Conservation (phyloP, 108 stramenopile species). For the Nannochloropsis gaditana region DNA sequence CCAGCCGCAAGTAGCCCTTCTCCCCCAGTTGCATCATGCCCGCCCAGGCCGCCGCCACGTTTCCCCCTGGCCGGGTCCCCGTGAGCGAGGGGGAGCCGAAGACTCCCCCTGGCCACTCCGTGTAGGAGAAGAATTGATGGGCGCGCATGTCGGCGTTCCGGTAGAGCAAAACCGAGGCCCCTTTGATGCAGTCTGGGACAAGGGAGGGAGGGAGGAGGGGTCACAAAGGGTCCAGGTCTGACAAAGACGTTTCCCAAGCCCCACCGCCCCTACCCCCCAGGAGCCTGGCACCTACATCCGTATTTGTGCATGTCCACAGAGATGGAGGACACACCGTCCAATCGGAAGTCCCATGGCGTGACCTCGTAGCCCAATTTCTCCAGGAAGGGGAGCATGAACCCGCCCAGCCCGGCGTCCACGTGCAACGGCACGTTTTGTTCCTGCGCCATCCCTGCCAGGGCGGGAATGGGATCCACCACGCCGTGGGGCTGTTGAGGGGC, state of each 20-base stretch:
- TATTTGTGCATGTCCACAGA: slow-evolving; percentile 82
- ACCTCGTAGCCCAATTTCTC: slow-evolving; percentile 51
- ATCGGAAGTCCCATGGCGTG: slow-evolving; percentile 69
- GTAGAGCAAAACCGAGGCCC: slow-evolving; percentile 72
- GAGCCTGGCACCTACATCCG: slow-evolving; percentile 59
- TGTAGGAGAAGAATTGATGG: slow-evolving; percentile 58
- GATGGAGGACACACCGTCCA: slow-evolving; percentile 72
- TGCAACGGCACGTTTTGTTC: slow-evolving; percentile 58
- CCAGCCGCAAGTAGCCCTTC: not conserved
- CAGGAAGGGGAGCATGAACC: slow-evolving; percentile 76
- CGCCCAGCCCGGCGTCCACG: slow-evolving; percentile 82
- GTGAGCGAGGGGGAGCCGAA: slow-evolving; percentile 76
- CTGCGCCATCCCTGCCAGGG: slow-evolving; percentile 58
- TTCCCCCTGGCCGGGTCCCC: slow-evolving; percentile 68
- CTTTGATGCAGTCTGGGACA: slow-evolving; percentile 53
- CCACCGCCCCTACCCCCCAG: not conserved
- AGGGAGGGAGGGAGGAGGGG: not conserved
- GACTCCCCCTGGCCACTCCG: slow-evolving; percentile 75
- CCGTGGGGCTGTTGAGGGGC: slow-evolving; percentile 77
- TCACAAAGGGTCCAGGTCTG: not conserved
- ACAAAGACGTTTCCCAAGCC: not conserved
- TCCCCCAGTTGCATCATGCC: slow-evolving; percentile 54
- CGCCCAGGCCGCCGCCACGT: slow-evolving; percentile 74
- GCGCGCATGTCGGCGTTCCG: slow-evolving; percentile 45
- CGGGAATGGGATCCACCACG: slow-evolving; percentile 67